These are phyloP conservation scores for Pythium insidiosum DNA, from an alignment of 352 stramenopile genomes.

Conservation along the genomic window DNA sequence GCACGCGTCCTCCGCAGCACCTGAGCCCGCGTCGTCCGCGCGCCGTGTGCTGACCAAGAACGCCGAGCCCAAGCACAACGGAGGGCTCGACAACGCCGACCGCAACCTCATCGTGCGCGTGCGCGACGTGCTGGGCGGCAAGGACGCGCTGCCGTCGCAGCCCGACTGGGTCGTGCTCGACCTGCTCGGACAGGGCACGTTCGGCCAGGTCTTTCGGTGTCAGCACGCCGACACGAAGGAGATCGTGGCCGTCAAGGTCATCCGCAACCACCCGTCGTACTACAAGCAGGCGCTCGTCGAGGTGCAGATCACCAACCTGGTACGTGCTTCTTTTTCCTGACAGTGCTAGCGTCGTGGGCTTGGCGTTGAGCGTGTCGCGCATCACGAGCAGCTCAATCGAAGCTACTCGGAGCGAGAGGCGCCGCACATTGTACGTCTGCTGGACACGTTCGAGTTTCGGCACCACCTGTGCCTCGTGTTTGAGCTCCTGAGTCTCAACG, in stretches of 20 bases:
- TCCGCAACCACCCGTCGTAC: conserved; percentile 93
- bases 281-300: conserved; percentile 91
- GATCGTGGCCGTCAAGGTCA: conserved; percentile 94
- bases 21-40: no score
- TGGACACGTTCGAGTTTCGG: conserved; percentile 87
- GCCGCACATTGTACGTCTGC: conserved; percentile 78
- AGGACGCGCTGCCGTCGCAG: conserved; percentile 7
- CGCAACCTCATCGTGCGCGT: conserved; percentile 38
- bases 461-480: conserved; percentile 95
- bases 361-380: no score
- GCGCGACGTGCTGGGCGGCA: conserved; percentile 27
- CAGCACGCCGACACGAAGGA: conserved; percentile 41
- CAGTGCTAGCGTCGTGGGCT: no score
- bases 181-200: conserved; percentile 88
- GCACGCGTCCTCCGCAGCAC: no score
- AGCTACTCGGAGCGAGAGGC: conserved; percentile 18
- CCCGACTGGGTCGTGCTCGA: conserved; percentile 87
- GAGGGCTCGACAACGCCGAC: conserved; percentile 37
- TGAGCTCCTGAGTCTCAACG: conserved; percentile 89
- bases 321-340: conserved; percentile 24
- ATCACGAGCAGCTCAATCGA: conserved; percentile 27
- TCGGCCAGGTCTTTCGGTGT: conserved; percentile 46
- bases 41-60: conserved; percentile 38
- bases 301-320: conserved; percentile 86
- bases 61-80: conserved; percentile 21